Conservation (phyloP, 441 rosid genomes). For the Adansonia rubrostipa region DNA sequence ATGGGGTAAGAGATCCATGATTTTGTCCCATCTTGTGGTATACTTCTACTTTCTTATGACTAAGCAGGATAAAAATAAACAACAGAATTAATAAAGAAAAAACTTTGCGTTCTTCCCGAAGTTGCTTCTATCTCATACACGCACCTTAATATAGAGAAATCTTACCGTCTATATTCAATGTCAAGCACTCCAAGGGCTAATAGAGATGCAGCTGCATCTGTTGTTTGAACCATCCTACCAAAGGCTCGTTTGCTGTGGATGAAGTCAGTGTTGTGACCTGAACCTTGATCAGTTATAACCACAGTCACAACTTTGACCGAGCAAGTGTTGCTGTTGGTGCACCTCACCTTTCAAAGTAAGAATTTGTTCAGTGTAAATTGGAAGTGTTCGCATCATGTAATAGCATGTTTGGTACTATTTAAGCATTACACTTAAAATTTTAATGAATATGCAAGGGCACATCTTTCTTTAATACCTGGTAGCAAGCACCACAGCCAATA, state of each 20-base stretch:
- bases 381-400: background rate
- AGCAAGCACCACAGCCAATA: conserved; percentile 75
- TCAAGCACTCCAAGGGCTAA: conserved; percentile 53
- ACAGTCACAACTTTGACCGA: conserved; percentile 54
- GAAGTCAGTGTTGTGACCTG: conserved; percentile 52
- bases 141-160: background rate
- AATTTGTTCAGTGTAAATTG: conserved; percentile 1
- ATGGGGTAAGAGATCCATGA: conserved; percentile 19
- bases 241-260: conserved; percentile 62
- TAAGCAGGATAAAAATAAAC: background rate
- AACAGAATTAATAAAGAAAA: background rate
- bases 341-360: conserved; percentile 49
- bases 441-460: background rate
- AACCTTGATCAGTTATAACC: conserved; percentile 66
- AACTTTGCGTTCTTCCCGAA: background rate
- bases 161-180: conserved; percentile 65
- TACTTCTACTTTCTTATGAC: background rate
- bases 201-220: conserved; percentile 46
- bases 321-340: conserved; percentile 57
- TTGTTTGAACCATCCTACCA: conserved; percentile 58
- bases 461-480: conserved; percentile 48
- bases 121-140: background rate
- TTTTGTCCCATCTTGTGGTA: background rate
- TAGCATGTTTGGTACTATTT: background rate
- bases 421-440: background rate